Base-by-base conservation (phyloP, 2,329 filamentous ascomycete species). In the Calonectria naviculata region DNA sequence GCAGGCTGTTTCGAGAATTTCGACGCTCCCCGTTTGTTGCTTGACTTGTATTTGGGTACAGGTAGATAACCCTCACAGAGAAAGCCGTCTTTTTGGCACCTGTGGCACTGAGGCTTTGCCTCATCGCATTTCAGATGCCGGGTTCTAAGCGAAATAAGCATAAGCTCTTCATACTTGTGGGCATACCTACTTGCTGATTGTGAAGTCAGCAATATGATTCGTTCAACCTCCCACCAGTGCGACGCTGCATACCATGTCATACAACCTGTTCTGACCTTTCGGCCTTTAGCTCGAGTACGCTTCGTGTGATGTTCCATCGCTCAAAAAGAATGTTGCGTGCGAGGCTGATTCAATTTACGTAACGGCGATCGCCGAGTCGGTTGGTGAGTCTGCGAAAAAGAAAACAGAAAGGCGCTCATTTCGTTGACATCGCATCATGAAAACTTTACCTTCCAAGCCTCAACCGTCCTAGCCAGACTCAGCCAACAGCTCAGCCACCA, bases 71-170 rank as follows among this genome's bases (percentile, higher is more conserved):
- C 76, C 13, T 78, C 76, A n/a, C 76, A 78, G 34, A 75, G 74
- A 34, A 76, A 70, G 1, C 71, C 62, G 4, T 68, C 63, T 7
- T 72, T 71, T 6, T 67, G 66, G 60, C 76, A 78, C 8, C 76
- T 72, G 4, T 64, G 72, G 29, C 76, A 78, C 0, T 68, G 68
- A 12, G 76, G 76, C 19, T 79, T 79, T 28, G 73, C 68, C 47
- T 80, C 78, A 42, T 80, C 79, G 49, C 78, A 80, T 41, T 78
- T 78, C 21, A 75, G 44, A 24, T 75, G 76, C 8, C 76, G 72
- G n/a, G 75, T 74, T 65, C 75, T 77, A 7, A 44, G 28, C 13
- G 17, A n/a, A 28, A 19, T 26, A 42, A 42, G 38, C 19, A 10
- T 42, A 6, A 36, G 38, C 5, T n/a, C 17, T 36, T 12, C 3